Base-by-base conservation (phyloP, 2,329 filamentous ascomycete genomes). In the Xylariomycetidae sp. region DNA sequence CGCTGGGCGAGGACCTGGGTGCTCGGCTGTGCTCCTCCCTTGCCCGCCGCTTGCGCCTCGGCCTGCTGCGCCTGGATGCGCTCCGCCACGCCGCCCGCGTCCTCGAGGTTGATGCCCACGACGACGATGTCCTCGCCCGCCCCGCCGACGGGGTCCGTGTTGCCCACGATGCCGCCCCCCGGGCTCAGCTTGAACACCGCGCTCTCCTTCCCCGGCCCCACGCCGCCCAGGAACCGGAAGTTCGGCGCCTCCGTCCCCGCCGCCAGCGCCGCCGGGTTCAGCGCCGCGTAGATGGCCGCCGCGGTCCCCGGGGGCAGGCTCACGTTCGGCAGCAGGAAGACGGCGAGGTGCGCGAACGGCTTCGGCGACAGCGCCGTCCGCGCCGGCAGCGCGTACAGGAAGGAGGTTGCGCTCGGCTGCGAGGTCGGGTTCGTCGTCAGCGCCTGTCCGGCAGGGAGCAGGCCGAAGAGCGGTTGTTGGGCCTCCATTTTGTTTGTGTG, bases 201-300 rank as follows among this genome's bases (percentile, higher is more conserved):
- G 46, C 83, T 90, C 48, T 92, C 88, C 55, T 95, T 95, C 36
- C 89, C 87, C 22, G 85, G 81, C 1, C 85, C 89, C 35, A 98
- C 80, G 30, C 82, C 92, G 42, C 93, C 92, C 4, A 96, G 77
- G 50, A 98, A 86, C 39, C 74, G 79, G 64, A 94, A 94, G 29
- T 81, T n/a, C 75, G 1, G 72, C 65, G 3, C 56, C 49, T 25
- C 59, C 60, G 22, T 65, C 67, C 39, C 39, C 2, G 40, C 37
- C 10, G 65, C 56, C 30, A 65, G 57, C 46, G 61, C 56, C 25
- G 33, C 38, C 2, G 53, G 50, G 46, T 56, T 51, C 15, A 37
- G 65, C 39, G 89, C 82, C 29, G 94, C 74, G 64, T 95, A 96
- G 43, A 98, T 90, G 29, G 88, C 85, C 10, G 89, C 92, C 5